Conservation (phyloP, 2,329 filamentous ascomycete species). For the Anthostomella pinea region DNA sequence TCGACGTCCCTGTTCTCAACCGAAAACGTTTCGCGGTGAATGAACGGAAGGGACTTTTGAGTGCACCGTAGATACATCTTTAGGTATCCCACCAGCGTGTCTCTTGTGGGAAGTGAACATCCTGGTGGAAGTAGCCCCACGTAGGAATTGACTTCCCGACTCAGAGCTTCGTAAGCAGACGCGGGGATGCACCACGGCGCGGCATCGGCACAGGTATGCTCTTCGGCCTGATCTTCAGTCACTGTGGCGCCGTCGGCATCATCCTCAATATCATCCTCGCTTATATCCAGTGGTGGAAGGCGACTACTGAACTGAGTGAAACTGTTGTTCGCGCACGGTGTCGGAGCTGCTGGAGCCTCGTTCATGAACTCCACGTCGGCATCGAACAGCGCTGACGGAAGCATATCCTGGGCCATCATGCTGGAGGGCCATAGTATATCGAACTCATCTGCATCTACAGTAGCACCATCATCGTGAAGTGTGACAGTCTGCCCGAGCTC, state of each 20-base stretch:
- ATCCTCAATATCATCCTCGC: constrained; percentile 1
- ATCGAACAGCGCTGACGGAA: constrained; percentile 6
- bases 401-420: constrained; percentile 6
- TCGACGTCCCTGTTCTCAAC: constrained; percentile 43
- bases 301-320: constrained; percentile 12
- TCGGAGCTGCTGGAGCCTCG: not conserved
- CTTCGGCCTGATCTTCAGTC: not conserved
- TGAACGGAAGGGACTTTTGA: constrained; percentile 50
- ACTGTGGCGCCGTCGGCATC: not conserved
- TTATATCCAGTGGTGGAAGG: constrained; percentile 10
- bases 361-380: constrained; percentile 2
- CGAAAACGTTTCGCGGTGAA: constrained; percentile 47
- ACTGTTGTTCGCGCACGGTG: constrained; percentile 1
- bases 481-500: no score
- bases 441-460: constrained; percentile 6
- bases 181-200: constrained; percentile 18
- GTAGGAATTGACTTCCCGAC: constrained; percentile 9
- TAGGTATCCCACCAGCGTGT: constrained; percentile 46
- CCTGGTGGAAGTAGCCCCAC: constrained; percentile 40
- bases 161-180: constrained; percentile 10
- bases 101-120: constrained; percentile 46
- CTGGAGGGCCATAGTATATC: constrained; percentile 11
- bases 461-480: constrained; percentile 2
- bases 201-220: constrained; percentile 1
- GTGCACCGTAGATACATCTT: constrained; percentile 50